Conservation (phyloP, 2,329 filamentous ascomycete species). For the Phoma herbarum region DNA sequence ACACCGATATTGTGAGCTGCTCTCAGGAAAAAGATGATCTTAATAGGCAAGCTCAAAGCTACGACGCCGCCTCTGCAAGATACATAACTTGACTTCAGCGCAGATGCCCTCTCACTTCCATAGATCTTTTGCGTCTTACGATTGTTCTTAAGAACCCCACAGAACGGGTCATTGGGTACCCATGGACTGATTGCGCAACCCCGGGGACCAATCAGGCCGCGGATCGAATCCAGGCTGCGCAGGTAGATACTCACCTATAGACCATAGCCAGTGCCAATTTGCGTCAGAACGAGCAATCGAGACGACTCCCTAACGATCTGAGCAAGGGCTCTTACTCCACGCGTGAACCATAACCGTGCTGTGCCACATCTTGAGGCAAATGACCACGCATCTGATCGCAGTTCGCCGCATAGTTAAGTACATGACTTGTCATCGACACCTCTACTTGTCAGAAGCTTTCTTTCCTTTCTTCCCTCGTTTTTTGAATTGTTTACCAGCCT, state of each 20-base stretch:
- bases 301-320: not conserved
- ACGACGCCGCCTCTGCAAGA: too few relatives aligned
- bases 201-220: not conserved
- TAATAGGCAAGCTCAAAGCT: not conserved
- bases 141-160: not conserved
- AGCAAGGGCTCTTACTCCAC: not conserved
- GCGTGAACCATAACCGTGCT: conserved; percentile 5
- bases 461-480: not conserved
- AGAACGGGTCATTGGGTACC: not conserved
- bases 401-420: conserved; percentile 6
- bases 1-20: not conserved
- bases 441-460: conserved; percentile 3
- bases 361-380: conserved; percentile 9
- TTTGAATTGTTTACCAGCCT: not conserved
- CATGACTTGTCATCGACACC: not conserved
- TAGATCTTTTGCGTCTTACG: not conserved
- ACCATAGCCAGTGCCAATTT: conserved; percentile 4
- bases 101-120: not conserved
- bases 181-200: not conserved
- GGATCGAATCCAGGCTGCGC: not conserved
- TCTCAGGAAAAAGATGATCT: not conserved
- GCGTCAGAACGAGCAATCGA: conserved; percentile 4
- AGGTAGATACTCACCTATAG: not conserved
- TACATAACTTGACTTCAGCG: not conserved
- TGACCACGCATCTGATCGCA: not conserved